phyloP scores from a whole-genome alignment of 2,329 filamentous ascomycete species.

The Diaporthe amygdali region DNA sequence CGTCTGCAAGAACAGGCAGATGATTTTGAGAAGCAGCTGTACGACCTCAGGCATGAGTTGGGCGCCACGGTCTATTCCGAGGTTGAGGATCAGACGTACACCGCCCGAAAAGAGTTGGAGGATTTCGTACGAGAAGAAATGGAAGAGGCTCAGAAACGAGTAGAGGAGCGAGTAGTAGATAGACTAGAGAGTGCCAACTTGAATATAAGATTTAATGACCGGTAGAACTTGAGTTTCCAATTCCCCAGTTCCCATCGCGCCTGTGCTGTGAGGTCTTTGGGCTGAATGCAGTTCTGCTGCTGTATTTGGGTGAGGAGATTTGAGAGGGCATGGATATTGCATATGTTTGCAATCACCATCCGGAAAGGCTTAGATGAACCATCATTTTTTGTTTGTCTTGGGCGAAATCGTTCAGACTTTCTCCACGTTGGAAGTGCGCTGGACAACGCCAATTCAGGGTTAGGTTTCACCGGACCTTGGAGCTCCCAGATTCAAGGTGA shows the following conservation, averaged over 20 bases:
- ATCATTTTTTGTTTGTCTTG: neutral
- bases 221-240: neutral
- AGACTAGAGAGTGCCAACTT: constrained; percentile 9
- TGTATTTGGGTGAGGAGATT: too few relatives aligned
- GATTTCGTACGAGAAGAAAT: constrained; percentile 9
- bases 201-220: constrained; percentile 12
- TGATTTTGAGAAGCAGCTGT: constrained; percentile 1
- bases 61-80: constrained; percentile 7
- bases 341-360: too few relatives aligned
- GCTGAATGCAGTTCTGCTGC: neutral
- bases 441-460: neutral
- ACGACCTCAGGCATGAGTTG: constrained; percentile 2
- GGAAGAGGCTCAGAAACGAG: constrained; percentile 8
- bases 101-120: constrained; percentile 2
- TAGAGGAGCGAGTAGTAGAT: constrained; percentile 12
- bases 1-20: constrained; percentile 4
- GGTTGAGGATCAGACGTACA: constrained; percentile 10
- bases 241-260: neutral
- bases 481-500: neutral
- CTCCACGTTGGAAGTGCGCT: neutral
- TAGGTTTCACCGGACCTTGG: constrained; percentile 9
- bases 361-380: too few relatives aligned
- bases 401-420: neutral
- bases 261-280: neutral
- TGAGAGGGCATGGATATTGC: too few relatives aligned